Evolutionary conservation across 2,329 filamentous ascomycete genomes (phyloP).

Genomic region (Cucurbitaria berberidis): DNA sequence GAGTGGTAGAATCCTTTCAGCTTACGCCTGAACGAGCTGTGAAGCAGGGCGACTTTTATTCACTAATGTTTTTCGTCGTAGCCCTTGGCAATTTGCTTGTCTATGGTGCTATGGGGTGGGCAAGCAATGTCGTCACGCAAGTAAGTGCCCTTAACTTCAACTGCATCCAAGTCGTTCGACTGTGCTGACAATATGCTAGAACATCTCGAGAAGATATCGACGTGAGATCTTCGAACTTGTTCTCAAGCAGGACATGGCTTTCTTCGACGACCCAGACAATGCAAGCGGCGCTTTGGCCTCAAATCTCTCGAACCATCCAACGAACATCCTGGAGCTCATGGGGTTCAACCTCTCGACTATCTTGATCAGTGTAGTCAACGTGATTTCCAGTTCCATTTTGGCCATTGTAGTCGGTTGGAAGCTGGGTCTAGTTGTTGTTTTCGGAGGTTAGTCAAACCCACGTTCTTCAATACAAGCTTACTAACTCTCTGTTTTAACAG

Average conservation of each 20-base stretch:
- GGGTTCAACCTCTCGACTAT: constrained; percentile 88
- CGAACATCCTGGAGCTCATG: constrained; percentile 84
- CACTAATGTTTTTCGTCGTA: constrained; percentile 63
- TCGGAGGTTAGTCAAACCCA: constrained; percentile 63
- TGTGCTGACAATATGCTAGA: constrained; percentile 4
- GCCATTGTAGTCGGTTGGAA: constrained; percentile 85
- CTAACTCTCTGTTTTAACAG: constrained; percentile 7
- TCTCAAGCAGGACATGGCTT: constrained; percentile 89
- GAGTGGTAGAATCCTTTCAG: constrained; percentile 57
- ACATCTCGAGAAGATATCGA: constrained; percentile 42
- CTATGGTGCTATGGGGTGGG: constrained; percentile 56
- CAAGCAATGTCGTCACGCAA: constrained; percentile 55
- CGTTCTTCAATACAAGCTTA: neutral
- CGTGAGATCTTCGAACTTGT: constrained; percentile 78
- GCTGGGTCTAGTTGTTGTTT: constrained; percentile 78
- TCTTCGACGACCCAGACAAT: constrained; percentile 90
- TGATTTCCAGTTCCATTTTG: constrained; percentile 74
- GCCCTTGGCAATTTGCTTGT: constrained; percentile 55
- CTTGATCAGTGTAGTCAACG: constrained; percentile 78
- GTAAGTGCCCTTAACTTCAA: constrained; percentile 33
- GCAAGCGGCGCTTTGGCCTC: constrained; percentile 83
- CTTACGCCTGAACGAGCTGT: constrained; percentile 48
- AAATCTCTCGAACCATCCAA: constrained; percentile 71
- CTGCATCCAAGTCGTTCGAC: neutral
- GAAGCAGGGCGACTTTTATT: constrained; percentile 57